Evolutionary conservation across 768 basidiomycete species (phyloP).

Genomic region (Daedaleopsis sinensis): DNA sequence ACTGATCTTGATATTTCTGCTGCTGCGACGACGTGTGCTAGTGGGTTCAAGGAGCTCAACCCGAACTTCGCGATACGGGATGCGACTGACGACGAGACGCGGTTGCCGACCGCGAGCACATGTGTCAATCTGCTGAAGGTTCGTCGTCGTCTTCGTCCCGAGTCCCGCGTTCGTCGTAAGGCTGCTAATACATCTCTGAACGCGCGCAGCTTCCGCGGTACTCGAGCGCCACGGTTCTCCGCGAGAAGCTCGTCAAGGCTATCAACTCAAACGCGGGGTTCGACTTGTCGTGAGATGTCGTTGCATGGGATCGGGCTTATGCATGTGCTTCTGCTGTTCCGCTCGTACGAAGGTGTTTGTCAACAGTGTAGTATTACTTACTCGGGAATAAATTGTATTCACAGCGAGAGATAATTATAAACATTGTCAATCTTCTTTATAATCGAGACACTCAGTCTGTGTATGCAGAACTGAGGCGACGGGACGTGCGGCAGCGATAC

Average conservation of each 20-base stretch:
- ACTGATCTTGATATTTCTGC: too few species aligned
- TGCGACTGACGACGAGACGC: conserved; percentile 68
- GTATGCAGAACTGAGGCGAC: too few species aligned
- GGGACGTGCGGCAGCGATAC: too few species aligned
- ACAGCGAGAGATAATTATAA: too few species aligned
- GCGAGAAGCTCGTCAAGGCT: conserved; percentile 80
- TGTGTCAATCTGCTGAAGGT: conserved; percentile 95
- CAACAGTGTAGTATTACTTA: too few species aligned
- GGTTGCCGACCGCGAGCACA: conserved; percentile 79
- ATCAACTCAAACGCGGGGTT: conserved; percentile 91
- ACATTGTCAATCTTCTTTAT: too few species aligned
- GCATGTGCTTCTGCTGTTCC: too few species aligned
- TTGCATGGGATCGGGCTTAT: neutral
- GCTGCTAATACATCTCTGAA: neutral
- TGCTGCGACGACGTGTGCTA: conserved; percentile 33
- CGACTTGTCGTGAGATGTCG: conserved; percentile 71
- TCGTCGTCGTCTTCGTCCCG: conserved; percentile 6
- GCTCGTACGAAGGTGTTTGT: too few species aligned
- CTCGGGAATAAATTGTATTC: too few species aligned
- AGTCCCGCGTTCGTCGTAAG: neutral
- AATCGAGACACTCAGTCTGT: neutral
- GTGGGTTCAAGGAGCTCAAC: conserved; percentile 84
- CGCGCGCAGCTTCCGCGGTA: conserved; percentile 67
- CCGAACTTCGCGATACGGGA: conserved; percentile 91
- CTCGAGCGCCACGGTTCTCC: conserved; percentile 60